Conservation (phyloP, 164 flowering plant genomes). For the Chloranthus sessilifolius region DNA sequence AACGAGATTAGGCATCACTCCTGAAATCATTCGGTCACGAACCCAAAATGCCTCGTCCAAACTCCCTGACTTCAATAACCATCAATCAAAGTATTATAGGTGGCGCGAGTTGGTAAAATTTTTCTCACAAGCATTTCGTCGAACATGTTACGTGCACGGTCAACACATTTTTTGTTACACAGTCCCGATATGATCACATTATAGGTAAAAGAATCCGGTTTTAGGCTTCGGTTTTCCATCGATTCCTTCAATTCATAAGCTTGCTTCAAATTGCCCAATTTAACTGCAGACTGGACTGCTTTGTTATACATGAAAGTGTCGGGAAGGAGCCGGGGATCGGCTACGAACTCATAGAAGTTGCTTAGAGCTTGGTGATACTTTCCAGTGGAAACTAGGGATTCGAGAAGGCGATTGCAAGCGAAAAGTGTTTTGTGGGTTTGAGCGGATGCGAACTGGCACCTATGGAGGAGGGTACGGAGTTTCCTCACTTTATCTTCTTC, state of each 20-base stretch:
- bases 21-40: slow-evolving; percentile 43
- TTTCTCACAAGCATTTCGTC: slow-evolving; percentile 47
- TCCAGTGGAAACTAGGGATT: slow-evolving; percentile 3
- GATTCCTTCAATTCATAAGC: slow-evolving; percentile 32
- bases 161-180: slow-evolving; percentile 41
- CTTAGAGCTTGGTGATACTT: slow-evolving; percentile 3
- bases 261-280: slow-evolving; percentile 41
- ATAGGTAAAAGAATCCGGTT: slow-evolving; percentile 46
- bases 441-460: background rate
- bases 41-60: slow-evolving; percentile 41
- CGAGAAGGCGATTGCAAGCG: slow-evolving; percentile 2
- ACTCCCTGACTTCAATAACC: slow-evolving; percentile 60
- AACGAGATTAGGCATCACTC: slow-evolving; percentile 35
- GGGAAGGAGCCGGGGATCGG: too few species aligned
- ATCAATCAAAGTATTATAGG: slow-evolving; percentile 59
- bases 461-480: slow-evolving; percentile 7
- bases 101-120: slow-evolving; percentile 31
- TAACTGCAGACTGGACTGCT: slow-evolving; percentile 65
- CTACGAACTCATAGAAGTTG: too few species aligned
- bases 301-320: slow-evolving; percentile 49
- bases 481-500: too few species aligned
- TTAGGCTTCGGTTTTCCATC: slow-evolving; percentile 36
- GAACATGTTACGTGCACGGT: slow-evolving; percentile 51
- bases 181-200: slow-evolving; percentile 59
- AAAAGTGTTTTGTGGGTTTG: background rate